phyloP scores from a whole-genome alignment of 352 stramenopile species.

The Chrysophaeum taylorii region DNA sequence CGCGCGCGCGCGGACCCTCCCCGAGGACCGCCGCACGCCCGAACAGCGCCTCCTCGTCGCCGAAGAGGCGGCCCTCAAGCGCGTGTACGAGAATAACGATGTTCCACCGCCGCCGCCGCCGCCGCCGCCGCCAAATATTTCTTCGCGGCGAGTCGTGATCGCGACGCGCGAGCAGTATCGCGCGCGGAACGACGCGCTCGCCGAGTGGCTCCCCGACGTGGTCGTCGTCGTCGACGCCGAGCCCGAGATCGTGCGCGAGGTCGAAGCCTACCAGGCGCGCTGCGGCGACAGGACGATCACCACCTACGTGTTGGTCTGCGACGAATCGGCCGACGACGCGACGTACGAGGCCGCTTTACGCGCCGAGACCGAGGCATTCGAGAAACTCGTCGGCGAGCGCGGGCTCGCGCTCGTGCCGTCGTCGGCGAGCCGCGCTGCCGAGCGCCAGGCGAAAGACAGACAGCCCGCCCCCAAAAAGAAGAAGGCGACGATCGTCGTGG shows the following conservation, averaged over 20 bases:
- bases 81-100: neutral
- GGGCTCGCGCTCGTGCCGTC: slow-evolving; percentile 67
- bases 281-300: slow-evolving; percentile 40
- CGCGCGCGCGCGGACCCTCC: neutral
- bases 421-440: slow-evolving; percentile 50
- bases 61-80: neutral
- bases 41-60: neutral
- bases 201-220: slow-evolving; percentile 63
- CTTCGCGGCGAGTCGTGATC: neutral
- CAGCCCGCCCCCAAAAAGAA: neutral
- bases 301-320: slow-evolving; percentile 78
- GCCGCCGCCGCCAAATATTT: neutral
- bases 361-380: slow-evolving; percentile 72
- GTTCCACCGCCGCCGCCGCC: neutral
- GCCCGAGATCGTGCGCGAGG: slow-evolving; percentile 67
- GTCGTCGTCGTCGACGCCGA: slow-evolving; percentile 78
- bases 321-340: slow-evolving; percentile 77
- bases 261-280: slow-evolving; percentile 72
- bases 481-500: slow-evolving; percentile 62
- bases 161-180: neutral
- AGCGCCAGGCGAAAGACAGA: slow-evolving; percentile 30
- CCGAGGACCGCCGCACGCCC: neutral
- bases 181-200: slow-evolving; percentile 27
- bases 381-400: slow-evolving; percentile 76
- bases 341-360: slow-evolving; percentile 69